A percentile compares a stretch with the other conserved stretches of the same genome.
Conservation (phyloP, 306 rosid species). For the Cucumis cinereus region DNA sequence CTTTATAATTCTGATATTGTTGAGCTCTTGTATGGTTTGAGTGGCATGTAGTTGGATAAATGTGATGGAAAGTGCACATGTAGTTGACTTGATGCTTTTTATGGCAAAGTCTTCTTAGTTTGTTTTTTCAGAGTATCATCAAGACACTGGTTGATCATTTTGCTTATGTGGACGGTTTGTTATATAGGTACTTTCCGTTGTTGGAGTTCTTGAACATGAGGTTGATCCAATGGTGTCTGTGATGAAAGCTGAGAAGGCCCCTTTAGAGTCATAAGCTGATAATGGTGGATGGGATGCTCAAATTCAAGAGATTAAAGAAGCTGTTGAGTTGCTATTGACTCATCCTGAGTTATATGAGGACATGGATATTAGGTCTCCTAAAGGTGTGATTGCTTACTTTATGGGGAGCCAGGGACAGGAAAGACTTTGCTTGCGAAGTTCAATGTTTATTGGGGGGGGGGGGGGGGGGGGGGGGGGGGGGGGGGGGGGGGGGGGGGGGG, state of each 20-base stretch:
- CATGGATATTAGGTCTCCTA: constrained; percentile 96
- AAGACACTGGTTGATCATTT: not conserved
- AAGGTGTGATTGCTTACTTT: constrained; percentile 82
- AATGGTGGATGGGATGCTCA: constrained; percentile 99
- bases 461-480: no score
- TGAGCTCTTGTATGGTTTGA: not conserved
- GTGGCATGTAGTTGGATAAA: not conserved
- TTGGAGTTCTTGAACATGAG: constrained; percentile 97
- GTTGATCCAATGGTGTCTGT: constrained; percentile 91
- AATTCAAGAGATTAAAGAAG: constrained; percentile 95
- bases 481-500: no score
- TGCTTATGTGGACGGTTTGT: not conserved
- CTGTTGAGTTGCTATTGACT: constrained; percentile 91
- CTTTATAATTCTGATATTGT: not conserved
- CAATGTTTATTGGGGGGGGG: no score
- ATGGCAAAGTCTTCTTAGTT: not conserved
- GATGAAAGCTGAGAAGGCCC: constrained; percentile 96
- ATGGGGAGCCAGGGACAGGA: constrained; percentile 98
- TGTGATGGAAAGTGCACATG: not conserved
- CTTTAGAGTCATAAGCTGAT: constrained; percentile 91
- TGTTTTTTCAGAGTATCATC: not conserved
- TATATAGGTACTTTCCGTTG: constrained; percentile 82
- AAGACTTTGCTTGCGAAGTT: constrained; percentile 99
- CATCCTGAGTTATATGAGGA: constrained; percentile 97
- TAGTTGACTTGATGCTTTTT: not conserved